These are phyloP conservation scores for Phoma sp. DNA, from an alignment of 2,329 filamentous ascomycete genomes.

Conservation along the genomic window DNA sequence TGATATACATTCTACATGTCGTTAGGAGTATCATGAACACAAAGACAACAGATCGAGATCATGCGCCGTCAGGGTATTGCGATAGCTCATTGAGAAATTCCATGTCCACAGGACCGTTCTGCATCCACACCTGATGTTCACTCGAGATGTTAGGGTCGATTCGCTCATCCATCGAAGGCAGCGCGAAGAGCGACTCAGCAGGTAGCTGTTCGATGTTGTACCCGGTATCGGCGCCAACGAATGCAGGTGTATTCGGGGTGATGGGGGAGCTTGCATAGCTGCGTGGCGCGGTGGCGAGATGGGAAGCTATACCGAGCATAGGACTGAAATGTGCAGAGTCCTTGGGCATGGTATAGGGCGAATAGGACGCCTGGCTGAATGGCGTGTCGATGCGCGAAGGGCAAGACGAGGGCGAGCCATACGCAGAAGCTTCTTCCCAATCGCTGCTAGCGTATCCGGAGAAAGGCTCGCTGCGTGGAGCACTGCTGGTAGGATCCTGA, in stretches of 20 bases:
- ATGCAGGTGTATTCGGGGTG: conserved; percentile 17
- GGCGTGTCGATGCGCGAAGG: not conserved
- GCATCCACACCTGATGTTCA: too few relatives aligned
- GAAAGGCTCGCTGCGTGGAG: conserved; percentile 27
- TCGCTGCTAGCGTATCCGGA: not conserved
- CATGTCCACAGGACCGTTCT: not conserved
- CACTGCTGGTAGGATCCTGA: conserved; percentile 5
- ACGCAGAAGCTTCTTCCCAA: not conserved
- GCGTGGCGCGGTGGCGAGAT: not conserved
- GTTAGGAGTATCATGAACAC: too few relatives aligned
- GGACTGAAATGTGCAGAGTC: not conserved
- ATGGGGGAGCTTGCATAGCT: conserved; percentile 23
- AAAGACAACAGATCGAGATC: too few relatives aligned
- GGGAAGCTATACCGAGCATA: not conserved
- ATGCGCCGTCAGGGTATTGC: too few relatives aligned
- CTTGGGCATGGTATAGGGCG: not conserved
- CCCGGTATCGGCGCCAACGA: conserved; percentile 2
- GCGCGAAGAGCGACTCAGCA: not conserved
- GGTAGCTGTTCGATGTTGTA: not conserved
- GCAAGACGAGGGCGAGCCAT: not conserved
- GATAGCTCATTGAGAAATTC: not conserved
- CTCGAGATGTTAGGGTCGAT: too few relatives aligned
- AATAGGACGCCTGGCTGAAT: not conserved
- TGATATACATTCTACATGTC: too few relatives aligned
- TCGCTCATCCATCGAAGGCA: too few relatives aligned